Percentiles rank a stretch among this genome's conserved stretches.
Conservation (phyloP, 2,329 filamentous ascomycete species). For the Aciculosporium take region DNA sequence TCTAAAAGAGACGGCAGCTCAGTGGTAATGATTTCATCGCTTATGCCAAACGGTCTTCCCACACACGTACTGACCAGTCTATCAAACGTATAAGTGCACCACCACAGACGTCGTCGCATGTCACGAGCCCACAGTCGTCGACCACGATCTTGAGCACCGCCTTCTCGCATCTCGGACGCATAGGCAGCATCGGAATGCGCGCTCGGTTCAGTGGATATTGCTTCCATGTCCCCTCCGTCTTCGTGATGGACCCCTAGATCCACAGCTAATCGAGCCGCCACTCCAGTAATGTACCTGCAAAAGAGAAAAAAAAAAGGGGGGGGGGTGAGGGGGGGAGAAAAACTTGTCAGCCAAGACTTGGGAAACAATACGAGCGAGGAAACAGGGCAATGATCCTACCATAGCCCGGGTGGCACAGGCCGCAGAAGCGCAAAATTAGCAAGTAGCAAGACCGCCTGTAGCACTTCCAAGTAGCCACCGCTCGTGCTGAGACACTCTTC, state of each 20-base stretch:
- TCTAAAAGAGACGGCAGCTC: slow-evolving; percentile 84
- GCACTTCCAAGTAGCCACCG: slow-evolving; percentile 78
- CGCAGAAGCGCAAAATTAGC: slow-evolving; percentile 84
- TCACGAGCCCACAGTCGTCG: slow-evolving; percentile 76
- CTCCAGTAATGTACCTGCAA: slow-evolving; percentile 73
- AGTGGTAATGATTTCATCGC: slow-evolving; percentile 91
- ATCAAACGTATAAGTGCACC: slow-evolving; percentile 93
- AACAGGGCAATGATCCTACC: slow-evolving; percentile 34
- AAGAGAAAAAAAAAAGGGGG: background rate
- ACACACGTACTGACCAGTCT: slow-evolving; percentile 91
- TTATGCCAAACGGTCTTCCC: slow-evolving; percentile 82
- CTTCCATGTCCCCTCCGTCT: slow-evolving; percentile 54
- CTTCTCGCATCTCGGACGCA: slow-evolving; percentile 7
- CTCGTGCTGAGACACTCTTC: slow-evolving; percentile 75
- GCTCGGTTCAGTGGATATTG: slow-evolving; percentile 35
- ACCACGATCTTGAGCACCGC: slow-evolving; percentile 37
- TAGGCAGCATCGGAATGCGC: slow-evolving; percentile 17
- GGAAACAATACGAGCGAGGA: background rate
- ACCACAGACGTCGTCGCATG: slow-evolving; percentile 77
- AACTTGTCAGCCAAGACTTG: background rate
- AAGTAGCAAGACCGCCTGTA: slow-evolving; percentile 83
- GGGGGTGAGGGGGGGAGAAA: background rate
- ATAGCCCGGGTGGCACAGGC: slow-evolving; percentile 82
- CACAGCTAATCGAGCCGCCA: slow-evolving; percentile 77
- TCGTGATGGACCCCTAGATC: slow-evolving; percentile 89